Base-by-base conservation (phyloP, 2,329 filamentous ascomycete species). In the Lecanicillium sp. region DNA sequence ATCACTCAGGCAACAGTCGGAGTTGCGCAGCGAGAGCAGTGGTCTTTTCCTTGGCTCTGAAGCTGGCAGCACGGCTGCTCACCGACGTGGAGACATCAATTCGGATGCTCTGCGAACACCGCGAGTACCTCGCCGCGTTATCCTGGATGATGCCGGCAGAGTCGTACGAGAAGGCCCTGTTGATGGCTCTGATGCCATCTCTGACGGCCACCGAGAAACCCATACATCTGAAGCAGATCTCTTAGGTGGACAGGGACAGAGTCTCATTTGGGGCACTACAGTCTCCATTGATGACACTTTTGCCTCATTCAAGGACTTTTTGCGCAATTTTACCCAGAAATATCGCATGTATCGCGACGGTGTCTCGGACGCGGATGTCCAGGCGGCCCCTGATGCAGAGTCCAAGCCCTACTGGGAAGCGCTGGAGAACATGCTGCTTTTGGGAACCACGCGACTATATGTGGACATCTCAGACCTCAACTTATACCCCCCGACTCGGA, bases 191-290 rank as follows among this genome's bases (percentile, higher is more conserved):
- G 78, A 81, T 48, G 72, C 74, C 1, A 67, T 72, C 16, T 76
- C 77, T 1, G 80, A 78, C 49, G 67, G 69, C 27, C 78, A 78
- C 54, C 61, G 73, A 48, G 73, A 95, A 48, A 87, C 87, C 1
- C 83, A 83, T 46, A 95, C 89, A 6, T 95, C 90, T 3, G 92
- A 98, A 58, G 92, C 92, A 1, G 85, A 95, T 54, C 77, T 73
- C 1, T 75, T 95, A 29, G 90, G 88, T 29, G 92, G 89, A 2
- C 78, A 78, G 42, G 85, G 85, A 29, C 82, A 83, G 40, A 80
- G 83, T 49, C 78, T 94, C 42, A 90, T 98, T 47, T 98, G 92
- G 92, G 92, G 92, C 59, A 98, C 92, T 31, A 96, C 94, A 29
- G 85, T 98, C 35, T 95, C 90, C 5, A 83, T 98, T 38, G 79